phyloP scores from a whole-genome alignment of 2,329 filamentous ascomycete genomes.

The Blumeriella jaapii region DNA sequence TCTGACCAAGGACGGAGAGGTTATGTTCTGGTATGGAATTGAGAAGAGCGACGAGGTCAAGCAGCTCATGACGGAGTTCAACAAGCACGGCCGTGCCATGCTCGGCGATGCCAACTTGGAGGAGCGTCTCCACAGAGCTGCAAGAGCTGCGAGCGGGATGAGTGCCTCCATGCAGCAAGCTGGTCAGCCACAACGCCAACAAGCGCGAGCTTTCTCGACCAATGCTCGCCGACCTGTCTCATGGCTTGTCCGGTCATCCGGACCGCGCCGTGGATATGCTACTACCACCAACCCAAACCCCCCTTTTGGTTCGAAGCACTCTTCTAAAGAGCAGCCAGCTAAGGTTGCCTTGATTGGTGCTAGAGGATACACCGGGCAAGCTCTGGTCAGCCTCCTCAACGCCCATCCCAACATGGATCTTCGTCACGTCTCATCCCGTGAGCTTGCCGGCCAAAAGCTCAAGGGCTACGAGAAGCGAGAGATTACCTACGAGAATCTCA shows the following conservation, averaged over 20 bases:
- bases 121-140: conserved; percentile 69
- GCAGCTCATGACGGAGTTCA: conserved; percentile 76
- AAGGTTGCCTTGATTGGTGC: conserved; percentile 82
- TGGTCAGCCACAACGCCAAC: conserved; percentile 38
- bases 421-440: conserved; percentile 82
- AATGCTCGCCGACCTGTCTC: conserved; percentile 32
- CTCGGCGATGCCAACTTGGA: conserved; percentile 84
- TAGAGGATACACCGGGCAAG: conserved; percentile 88
- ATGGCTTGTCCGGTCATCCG: conserved; percentile 9
- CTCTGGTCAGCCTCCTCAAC: conserved; percentile 78
- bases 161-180: conserved; percentile 35
- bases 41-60: conserved; percentile 72
- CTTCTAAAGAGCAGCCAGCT: conserved; percentile 66
- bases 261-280: conserved; percentile 38
- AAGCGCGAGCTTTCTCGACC: conserved; percentile 59
- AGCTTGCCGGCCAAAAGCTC: conserved; percentile 76
- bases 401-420: conserved; percentile 83
- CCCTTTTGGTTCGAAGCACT: conserved; percentile 78
- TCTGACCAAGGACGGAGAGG: conserved; percentile 71
- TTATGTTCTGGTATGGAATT: conserved; percentile 86
- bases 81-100: conserved; percentile 71
- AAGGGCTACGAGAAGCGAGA: conserved; percentile 85
- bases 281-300: conserved; percentile 78
- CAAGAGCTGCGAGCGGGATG: conserved; percentile 53
- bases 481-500: conserved; percentile 85